Evolutionary conservation across 2,329 filamentous ascomycete genomes (phyloP).

Genomic region (Alternaria infectoria): DNA sequence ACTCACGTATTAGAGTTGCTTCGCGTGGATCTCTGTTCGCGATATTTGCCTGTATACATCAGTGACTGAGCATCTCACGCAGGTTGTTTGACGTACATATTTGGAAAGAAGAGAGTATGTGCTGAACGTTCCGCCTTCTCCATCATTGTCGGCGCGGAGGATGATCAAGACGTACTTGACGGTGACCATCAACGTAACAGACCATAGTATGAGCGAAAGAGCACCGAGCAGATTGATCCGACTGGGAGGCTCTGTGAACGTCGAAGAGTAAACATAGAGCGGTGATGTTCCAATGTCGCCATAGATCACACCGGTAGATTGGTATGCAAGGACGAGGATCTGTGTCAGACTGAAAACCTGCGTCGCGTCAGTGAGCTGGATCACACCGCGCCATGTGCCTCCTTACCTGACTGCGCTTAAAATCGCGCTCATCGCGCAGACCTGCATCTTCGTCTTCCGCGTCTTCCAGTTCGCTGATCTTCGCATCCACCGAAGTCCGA

Average conservation of each 20-base stretch:
- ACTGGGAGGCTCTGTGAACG: conserved; percentile 59
- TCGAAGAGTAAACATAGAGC: conserved; percentile 75
- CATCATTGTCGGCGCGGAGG: conserved; percentile 71
- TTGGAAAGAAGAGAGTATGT: conserved; percentile 68
- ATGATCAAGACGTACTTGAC: conserved; percentile 73
- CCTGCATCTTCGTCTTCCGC: conserved; percentile 43
- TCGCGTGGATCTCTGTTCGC: conserved; percentile 64
- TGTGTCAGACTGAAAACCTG: conserved; percentile 38
- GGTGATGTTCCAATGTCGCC: conserved; percentile 72
- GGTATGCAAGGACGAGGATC: conserved; percentile 57
- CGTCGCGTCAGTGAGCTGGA: conserved; percentile 14
- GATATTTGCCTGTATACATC: conserved; percentile 61
- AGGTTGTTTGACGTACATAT: conserved; percentile 50
- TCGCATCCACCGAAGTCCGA: conserved; percentile 65
- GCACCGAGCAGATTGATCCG: conserved; percentile 68
- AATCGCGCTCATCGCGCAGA: conserved; percentile 38
- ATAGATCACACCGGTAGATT: conserved; percentile 71
- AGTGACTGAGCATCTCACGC: neutral
- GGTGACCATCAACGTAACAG: conserved; percentile 71
- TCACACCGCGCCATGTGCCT: neutral
- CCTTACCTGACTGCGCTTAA: conserved; percentile 39
- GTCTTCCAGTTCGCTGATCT: conserved; percentile 53
- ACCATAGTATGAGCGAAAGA: conserved; percentile 73
- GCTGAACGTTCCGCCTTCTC: conserved; percentile 73
- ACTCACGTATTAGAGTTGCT: conserved; percentile 57